Conservation (phyloP, 257 asterid species). For the Coffea canephora region DNA sequence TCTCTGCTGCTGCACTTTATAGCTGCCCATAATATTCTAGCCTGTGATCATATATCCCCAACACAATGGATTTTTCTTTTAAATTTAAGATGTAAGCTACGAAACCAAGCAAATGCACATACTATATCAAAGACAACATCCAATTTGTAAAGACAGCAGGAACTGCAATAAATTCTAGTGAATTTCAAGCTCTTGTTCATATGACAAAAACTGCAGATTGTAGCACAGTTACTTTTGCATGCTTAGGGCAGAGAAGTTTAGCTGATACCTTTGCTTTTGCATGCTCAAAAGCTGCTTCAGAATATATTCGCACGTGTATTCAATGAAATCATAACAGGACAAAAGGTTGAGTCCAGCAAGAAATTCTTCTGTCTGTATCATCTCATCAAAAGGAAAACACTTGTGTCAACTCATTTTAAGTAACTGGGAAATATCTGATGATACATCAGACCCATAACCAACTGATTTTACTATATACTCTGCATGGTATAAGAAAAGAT, state of each 20-base stretch:
- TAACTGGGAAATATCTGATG: too few species aligned
- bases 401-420: conserved; percentile 5
- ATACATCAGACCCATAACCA: not conserved
- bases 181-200: not conserved
- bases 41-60: not conserved
- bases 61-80: too few species aligned
- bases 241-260: not conserved
- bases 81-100: not conserved
- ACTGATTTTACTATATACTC: not conserved
- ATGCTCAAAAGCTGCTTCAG: conserved; percentile 67
- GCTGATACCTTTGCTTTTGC: conserved; percentile 82
- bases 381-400: conserved; percentile 22
- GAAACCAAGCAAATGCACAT: not conserved
- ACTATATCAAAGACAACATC: not conserved
- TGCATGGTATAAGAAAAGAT: not conserved
- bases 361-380: conserved; percentile 84
- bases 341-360: conserved; percentile 69
- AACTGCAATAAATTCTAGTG: not conserved
- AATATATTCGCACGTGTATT: conserved; percentile 60
- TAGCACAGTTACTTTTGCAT: not conserved
- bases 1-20: not conserved
- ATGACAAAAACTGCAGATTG: not conserved
- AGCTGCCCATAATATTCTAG: not conserved
- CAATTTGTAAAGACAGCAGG: not conserved
- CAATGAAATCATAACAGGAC: conserved; percentile 73